Evolutionary conservation across 805 yeast species (phyloP), one percentile per base, ranked within the genome.

Genomic region (Suhomyces pyralidae): DNA sequence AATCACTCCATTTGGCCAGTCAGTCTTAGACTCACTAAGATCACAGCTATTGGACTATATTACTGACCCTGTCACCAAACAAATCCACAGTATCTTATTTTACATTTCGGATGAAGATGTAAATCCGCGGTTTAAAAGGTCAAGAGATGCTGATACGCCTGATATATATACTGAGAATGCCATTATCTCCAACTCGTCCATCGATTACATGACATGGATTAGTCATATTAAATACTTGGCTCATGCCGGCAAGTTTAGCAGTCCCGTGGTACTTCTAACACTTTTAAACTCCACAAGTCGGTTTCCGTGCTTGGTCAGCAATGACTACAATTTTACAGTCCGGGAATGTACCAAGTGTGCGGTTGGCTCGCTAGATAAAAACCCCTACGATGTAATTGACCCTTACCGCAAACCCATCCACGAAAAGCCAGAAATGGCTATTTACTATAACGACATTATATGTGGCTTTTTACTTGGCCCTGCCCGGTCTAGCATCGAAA

Each of bases 321-420:
- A 62, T 2, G 77, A 78, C 52, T 76, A 56, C 51, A 67, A 77
- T 52, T 61, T 58, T 36, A 51, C 55, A 6, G 49, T 65, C 0
- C 56, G 56, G 2, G 65, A 65, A 17, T 81, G 85, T 57, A 50
- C 50, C 7, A 57, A 58, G 10, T 80, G 84, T 64, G 76, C 74
- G 2, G 57, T 58, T 42, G 53, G 56, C 12, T 63, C 68, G 5
- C 30, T 55, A 44, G 46, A 56, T 14, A 68, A 64, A 46, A 66
- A 65, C 48, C 53, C 57, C 32, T 67, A 67, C 53, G 61, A 55
- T n/a, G 45, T 47, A n/a, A 58, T 73, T 1, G 59, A 61, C 5
- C 53, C 61, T 3, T 46, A 53, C 4, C 48, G 78, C 45, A 65
- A 60, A 47, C 53, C 49, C 8, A 57, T 69, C 4, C 28, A 54